Base-by-base conservation (phyloP, 2,329 filamentous ascomycete species). In the Epicoccum sorghinum region DNA sequence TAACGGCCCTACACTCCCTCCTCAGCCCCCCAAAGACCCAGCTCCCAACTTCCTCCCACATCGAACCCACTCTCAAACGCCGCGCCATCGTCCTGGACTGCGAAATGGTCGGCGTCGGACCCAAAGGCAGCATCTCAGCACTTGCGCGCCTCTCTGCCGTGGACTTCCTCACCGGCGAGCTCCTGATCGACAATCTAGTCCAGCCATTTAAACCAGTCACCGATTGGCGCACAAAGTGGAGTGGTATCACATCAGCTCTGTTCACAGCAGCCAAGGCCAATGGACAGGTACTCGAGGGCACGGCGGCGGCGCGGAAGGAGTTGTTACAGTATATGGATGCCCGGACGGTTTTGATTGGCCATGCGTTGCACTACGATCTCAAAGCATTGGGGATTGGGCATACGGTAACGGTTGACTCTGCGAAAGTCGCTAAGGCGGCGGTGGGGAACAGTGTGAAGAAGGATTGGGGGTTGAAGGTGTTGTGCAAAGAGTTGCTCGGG, bases 281-380 rank as follows among this genome's bases (percentile, higher is more conserved):
- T n/a, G n/a, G n/a, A n/a, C n/a, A n/a, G n/a, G n/a, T n/a, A n/a
- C n/a, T n/a, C n/a, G 8, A 55, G 0, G 77, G 78, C 0, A 82
- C 80, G 77, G 46, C 69, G 25, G 74, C 62, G 3, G 82, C 80
- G 2, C 77, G 81, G 2, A 50, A 60, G 3, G 67, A 66, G 39
- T 64, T 84, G 4, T 80, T 77, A 69, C 59, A 70, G 18, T 68
- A 73, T 49, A 73, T 79, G 30, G 77, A 82, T 55, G 52, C 55
- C 0, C 49, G 77, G 7, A 83, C 82, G 0, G 71, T 83, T 2
- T 61, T 83, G 7, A 63, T 83, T 7, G 82, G 82, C 1, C 82
- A 84, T 45, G 66, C 76, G 3, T 64, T 83, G 4, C 53, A 78
- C 6, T 62, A 79, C 46, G 81, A 83, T 52, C 65, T 84, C 0